phyloP scores from a whole-genome alignment of 140 eudicot genomes.

The Cichorium intybus region DNA sequence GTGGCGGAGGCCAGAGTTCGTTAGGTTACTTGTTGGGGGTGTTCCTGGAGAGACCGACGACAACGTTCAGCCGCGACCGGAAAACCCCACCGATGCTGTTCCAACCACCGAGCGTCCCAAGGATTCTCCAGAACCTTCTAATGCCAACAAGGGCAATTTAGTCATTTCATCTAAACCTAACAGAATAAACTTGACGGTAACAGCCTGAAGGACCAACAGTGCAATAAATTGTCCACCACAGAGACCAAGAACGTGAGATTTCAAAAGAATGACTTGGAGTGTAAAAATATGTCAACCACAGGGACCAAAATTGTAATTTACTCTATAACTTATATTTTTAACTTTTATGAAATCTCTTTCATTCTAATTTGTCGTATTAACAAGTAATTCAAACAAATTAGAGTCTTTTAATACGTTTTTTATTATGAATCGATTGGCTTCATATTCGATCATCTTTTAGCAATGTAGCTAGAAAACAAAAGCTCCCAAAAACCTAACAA shows the following conservation, averaged over 20 bases:
- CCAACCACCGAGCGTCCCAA: constrained; percentile 27
- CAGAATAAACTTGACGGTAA: too few relatives aligned
- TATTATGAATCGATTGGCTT: neutral
- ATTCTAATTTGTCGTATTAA: neutral
- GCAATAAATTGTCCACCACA: too few relatives aligned
- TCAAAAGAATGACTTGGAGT: too few relatives aligned
- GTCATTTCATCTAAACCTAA: too few relatives aligned
- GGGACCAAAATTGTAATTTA: too few relatives aligned
- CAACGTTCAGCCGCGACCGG: constrained; percentile 30
- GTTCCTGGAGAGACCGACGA: constrained; percentile 17
- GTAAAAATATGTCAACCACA: too few relatives aligned
- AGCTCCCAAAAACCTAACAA: constrained; percentile 10
- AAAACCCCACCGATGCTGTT: constrained; percentile 13
- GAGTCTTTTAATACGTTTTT: neutral
- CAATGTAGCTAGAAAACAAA: neutral
- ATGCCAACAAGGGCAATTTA: too few relatives aligned
- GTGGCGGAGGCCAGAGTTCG: constrained; percentile 72
- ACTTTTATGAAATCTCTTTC: neutral
- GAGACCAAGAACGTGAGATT: too few relatives aligned
- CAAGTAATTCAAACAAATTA: neutral
- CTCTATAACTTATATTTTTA: neutral
- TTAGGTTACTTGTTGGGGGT: constrained; percentile 52
- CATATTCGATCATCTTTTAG: neutral
- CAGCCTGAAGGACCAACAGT: too few relatives aligned
- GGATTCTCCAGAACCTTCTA: constrained; percentile 25